phyloP scores from a whole-genome alignment of 345 rosid species.

The Pelargonium nanum region DNA sequence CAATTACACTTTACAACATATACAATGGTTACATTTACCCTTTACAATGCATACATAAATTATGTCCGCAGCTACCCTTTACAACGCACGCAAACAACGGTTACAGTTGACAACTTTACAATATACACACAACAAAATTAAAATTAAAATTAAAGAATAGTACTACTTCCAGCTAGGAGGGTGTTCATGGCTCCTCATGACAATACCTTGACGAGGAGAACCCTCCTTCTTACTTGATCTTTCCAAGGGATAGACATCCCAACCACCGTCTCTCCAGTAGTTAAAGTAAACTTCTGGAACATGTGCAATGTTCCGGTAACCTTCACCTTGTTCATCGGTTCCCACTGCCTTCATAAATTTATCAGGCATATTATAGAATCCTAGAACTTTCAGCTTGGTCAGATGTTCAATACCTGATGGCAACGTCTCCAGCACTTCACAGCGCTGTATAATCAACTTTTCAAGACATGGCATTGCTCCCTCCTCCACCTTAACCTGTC shows the following conservation, averaged over 20 bases:
- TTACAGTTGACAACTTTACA: too few species aligned
- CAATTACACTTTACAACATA: too few species aligned
- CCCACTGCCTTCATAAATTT: conserved; percentile 7
- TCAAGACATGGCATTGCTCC: conserved; percentile 24
- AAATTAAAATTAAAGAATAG: neutral
- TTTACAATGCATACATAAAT: too few species aligned
- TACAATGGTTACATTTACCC: too few species aligned
- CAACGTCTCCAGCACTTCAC: conserved; percentile 17
- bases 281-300: conserved; percentile 22
- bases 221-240: conserved; percentile 2
- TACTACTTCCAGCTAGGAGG: conserved; percentile 16
- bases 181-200: conserved; percentile 12
- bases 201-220: neutral
- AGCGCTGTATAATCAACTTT: conserved; percentile 16
- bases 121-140: neutral
- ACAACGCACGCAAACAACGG: too few species aligned
- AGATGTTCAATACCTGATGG: conserved; percentile 26
- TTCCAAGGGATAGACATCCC: conserved; percentile 22
- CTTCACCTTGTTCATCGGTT: conserved; percentile 13
- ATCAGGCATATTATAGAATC: conserved; percentile 23
- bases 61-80: too few species aligned
- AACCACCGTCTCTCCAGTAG: conserved; percentile 21
- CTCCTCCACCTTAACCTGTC: conserved; percentile 5
- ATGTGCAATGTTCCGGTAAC: conserved; percentile 15
- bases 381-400: conserved; percentile 13